Evolutionary conservation across 257 asterid species (phyloP).

Genomic region (Solanum sparsipilum): DNA sequence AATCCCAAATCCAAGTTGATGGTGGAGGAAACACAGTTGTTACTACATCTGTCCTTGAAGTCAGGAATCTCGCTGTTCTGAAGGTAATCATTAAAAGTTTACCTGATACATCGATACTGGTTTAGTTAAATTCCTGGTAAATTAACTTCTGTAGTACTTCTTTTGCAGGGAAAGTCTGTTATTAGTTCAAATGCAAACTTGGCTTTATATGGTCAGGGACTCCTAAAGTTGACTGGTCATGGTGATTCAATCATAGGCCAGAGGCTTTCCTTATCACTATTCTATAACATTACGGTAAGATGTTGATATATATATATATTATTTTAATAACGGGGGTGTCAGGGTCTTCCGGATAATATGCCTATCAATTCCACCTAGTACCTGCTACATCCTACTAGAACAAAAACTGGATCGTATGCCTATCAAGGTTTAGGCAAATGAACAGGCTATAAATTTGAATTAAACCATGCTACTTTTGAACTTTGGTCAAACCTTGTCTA

Average conservation of each 20-base stretch:
- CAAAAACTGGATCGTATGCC: neutral
- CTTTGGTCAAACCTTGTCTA: neutral
- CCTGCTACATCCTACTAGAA: neutral
- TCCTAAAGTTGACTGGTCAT: conserved; percentile 60
- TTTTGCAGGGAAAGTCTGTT: conserved; percentile 69
- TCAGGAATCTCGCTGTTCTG: conserved; percentile 92
- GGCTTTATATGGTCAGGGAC: conserved; percentile 90
- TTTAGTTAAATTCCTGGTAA: neutral
- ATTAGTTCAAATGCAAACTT: conserved; percentile 85
- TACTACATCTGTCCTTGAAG: conserved; percentile 83
- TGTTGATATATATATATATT: neutral
- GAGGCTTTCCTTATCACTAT: conserved; percentile 73
- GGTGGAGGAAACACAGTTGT: conserved; percentile 74
- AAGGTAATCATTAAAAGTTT: conserved; percentile 39
- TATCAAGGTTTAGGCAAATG: neutral
- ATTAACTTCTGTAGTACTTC: neutral
- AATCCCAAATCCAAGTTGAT: conserved; percentile 76
- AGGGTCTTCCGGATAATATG: neutral
- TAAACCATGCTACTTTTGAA: neutral
- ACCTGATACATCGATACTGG: neutral
- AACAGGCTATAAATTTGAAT: neutral
- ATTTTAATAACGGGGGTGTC: neutral
- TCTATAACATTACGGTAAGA: conserved; percentile 89
- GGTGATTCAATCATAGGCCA: conserved; percentile 96
- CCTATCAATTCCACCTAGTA: neutral